phyloP scores from a whole-genome alignment of 2,329 filamentous ascomycete genomes.

The Colletotrichum liaoningense region DNA sequence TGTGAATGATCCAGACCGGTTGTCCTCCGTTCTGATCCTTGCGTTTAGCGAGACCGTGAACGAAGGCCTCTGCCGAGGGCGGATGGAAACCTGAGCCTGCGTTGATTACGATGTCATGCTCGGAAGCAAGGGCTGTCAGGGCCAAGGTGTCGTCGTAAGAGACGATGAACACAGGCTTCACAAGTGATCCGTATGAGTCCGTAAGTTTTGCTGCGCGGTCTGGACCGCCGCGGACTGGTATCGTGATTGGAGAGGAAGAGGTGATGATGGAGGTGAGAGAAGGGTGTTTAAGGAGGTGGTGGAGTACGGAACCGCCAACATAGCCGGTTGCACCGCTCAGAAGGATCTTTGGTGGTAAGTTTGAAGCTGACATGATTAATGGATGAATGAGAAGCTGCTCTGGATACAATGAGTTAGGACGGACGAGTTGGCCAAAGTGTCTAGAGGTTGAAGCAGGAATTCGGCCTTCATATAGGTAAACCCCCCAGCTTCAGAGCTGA shows the following conservation, averaged over 20 bases:
- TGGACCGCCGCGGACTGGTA: conserved; percentile 15
- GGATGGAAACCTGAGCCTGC: conserved; percentile 48
- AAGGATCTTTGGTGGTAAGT: conserved; percentile 24
- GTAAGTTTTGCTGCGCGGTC: conserved; percentile 19
- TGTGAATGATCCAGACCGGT: conserved; percentile 37
- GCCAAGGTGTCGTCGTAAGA: conserved; percentile 31
- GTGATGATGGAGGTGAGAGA: conserved; percentile 10
- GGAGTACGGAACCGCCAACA: conserved; percentile 37
- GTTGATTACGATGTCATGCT: conserved; percentile 48
- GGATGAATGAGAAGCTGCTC: not conserved
- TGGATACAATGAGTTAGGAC: too few species aligned
- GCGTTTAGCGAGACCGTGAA: conserved; percentile 47
- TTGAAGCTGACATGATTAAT: not conserved
- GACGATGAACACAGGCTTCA: conserved; percentile 18
- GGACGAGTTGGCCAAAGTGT: not conserved
- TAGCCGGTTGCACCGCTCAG: conserved; percentile 37
- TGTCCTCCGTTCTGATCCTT: conserved; percentile 16
- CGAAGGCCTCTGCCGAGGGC: conserved; percentile 46
- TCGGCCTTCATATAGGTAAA: too few species aligned
- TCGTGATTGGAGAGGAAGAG: conserved; percentile 11
- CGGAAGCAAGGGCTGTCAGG: conserved; percentile 25
- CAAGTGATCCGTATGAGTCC: conserved; percentile 22
- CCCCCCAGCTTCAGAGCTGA: too few species aligned
- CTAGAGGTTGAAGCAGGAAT: too few species aligned
- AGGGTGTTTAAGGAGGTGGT: conserved; percentile 27